Evolutionary conservation across 495 filamentous ascomycete species (phyloP).

Genomic region (Hypomontagnella submonticulosa): DNA sequence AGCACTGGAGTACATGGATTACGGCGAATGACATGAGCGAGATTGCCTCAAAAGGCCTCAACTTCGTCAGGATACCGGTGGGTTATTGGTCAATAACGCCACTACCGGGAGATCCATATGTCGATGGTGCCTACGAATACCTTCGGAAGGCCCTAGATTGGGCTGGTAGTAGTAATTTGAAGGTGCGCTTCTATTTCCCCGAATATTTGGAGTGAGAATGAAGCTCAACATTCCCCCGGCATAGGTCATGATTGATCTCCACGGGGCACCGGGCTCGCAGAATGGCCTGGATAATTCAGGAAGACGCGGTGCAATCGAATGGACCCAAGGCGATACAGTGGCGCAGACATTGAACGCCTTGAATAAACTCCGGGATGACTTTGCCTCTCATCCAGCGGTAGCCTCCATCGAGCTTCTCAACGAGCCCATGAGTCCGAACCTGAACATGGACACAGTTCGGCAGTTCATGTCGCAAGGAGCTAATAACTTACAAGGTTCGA

Average conservation of each 20-base stretch:
- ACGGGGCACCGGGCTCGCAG: constrained; percentile 75
- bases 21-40: constrained; percentile 73
- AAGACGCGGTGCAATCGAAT: constrained; percentile 69
- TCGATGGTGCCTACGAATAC: constrained; percentile 74
- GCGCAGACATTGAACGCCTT: constrained; percentile 68
- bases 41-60: constrained; percentile 73
- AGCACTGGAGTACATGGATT: constrained; percentile 74
- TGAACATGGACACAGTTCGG: constrained; percentile 63
- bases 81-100: constrained; percentile 80
- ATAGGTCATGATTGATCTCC: constrained; percentile 38
- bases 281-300: constrained; percentile 87
- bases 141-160: constrained; percentile 75
- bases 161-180: constrained; percentile 71
- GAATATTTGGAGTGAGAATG: neutral
- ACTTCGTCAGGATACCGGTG: constrained; percentile 81
- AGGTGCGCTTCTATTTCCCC: constrained; percentile 53
- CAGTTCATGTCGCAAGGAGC: constrained; percentile 74
- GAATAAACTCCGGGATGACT: constrained; percentile 67
- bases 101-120: constrained; percentile 72
- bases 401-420: constrained; percentile 78
- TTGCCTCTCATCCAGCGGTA: constrained; percentile 73
- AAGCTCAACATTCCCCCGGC: neutral
- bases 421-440: constrained; percentile 67
- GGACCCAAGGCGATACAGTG: constrained; percentile 69
- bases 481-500: constrained; percentile 65